Evolutionary conservation across 768 basidiomycete species (phyloP).

Genomic region (Russula griseocarnosa): DNA sequence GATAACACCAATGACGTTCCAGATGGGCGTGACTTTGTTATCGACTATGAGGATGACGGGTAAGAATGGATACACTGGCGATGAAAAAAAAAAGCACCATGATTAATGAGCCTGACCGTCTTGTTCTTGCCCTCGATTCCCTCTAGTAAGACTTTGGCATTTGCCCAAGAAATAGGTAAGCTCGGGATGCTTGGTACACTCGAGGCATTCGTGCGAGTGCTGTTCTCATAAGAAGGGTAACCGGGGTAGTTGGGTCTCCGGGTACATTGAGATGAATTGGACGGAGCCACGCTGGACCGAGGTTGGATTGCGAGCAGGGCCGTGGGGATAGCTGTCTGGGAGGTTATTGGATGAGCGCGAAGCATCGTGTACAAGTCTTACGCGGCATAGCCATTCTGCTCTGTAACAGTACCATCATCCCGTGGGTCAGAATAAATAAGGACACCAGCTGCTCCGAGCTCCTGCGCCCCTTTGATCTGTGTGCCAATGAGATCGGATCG

Average conservation of each 20-base stretch:
- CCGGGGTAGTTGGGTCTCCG: constrained; percentile 87
- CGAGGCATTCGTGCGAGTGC: constrained; percentile 53
- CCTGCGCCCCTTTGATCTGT: constrained; percentile 78
- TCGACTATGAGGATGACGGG: constrained; percentile 47
- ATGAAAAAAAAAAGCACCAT: constrained; percentile 37
- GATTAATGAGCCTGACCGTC: constrained; percentile 54
- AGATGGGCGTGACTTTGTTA: constrained; percentile 78
- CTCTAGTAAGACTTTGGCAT: constrained; percentile 59
- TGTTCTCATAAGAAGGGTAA: constrained; percentile 79
- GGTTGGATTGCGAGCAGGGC: constrained; percentile 82
- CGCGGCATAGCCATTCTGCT: constrained; percentile 67
- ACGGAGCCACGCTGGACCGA: constrained; percentile 86
- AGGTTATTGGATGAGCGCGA: constrained; percentile 3
- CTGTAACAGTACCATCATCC: constrained; percentile 78
- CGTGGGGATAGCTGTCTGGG: constrained; percentile 58
- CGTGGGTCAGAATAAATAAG: constrained; percentile 84
- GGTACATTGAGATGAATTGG: constrained; percentile 57
- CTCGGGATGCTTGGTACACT: constrained; percentile 78
- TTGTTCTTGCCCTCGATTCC: constrained; percentile 44
- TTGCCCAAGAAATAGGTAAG: constrained; percentile 85
- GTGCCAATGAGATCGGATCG: not conserved
- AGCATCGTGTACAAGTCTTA: constrained; percentile 31
- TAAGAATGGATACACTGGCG: not conserved
- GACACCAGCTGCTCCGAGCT: constrained; percentile 71
- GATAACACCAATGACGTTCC: constrained; percentile 83